Conservation (phyloP, 2,329 filamentous ascomycete species). For the Alternaria arbusti region DNA sequence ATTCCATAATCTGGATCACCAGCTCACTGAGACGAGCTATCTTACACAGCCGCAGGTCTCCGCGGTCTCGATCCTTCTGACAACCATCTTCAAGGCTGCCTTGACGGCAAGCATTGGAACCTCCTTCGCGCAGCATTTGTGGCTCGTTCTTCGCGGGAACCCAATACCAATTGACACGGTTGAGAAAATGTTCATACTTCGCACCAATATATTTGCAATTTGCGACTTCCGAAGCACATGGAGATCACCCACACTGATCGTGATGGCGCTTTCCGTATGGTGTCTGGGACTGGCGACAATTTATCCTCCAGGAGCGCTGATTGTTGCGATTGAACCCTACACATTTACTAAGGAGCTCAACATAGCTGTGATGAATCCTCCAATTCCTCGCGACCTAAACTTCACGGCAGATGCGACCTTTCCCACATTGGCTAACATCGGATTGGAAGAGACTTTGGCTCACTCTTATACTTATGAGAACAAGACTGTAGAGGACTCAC, state of each 20-base stretch:
- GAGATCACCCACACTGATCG: background rate
- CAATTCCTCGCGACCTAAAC: background rate
- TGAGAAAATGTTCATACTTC: background rate
- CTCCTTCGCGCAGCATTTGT: slow-evolving; percentile 10
- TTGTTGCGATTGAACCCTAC: background rate
- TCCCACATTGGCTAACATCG: too few relatives aligned
- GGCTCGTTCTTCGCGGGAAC: slow-evolving; percentile 1
- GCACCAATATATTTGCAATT: background rate
- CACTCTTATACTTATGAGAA: too few relatives aligned
- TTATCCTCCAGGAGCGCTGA: slow-evolving; percentile 14
- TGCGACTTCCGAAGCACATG: too few relatives aligned
- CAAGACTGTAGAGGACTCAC: too few relatives aligned
- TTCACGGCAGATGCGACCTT: background rate
- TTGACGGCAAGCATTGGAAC: background rate
- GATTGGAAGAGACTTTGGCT: too few relatives aligned
- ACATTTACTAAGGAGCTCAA: background rate
- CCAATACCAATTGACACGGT: background rate
- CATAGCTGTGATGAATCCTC: background rate
- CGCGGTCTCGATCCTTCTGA: slow-evolving; percentile 4
- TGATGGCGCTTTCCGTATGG: slow-evolving; percentile 4
- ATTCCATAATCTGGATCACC: too few relatives aligned
- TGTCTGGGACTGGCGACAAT: slow-evolving; percentile 3
- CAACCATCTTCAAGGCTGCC: background rate
- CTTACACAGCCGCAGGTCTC: slow-evolving; percentile 3
- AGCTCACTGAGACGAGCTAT: background rate